Base-by-base conservation (phyloP, 2,329 filamentous ascomycete genomes). In the Fusarium sp. region DNA sequence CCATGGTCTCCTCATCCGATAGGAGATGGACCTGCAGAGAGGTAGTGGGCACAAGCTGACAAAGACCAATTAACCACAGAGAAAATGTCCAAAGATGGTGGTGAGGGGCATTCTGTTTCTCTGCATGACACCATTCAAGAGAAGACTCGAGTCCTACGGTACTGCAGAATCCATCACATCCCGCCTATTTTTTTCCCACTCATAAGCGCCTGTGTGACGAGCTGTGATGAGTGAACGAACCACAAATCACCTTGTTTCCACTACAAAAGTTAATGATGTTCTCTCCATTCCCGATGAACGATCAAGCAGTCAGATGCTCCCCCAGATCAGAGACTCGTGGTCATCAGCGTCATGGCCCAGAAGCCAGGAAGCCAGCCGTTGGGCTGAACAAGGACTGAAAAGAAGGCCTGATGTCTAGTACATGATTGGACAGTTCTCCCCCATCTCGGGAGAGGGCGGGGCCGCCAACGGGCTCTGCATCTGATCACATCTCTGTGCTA, bases 61-160 rank as follows among this genome's bases (percentile, higher is more conserved):
- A 67, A 55, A 71, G 70, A 63, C 71, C 71, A 72, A 70, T 70
- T 26, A 48, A 58, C 50, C 45, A 41, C 47, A 51, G 58, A 72
- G 26, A 42, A 63, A 18, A 54, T 22, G 48, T 38, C 22, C 54
- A 58, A 58, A 61, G 58, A 70, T 61, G 72, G 72, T 72, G 72
- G 72, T 75, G 72, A 73, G 72, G 69, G 72, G 68, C 68, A 68
- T 41, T 66, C 31, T 61, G 54, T 56, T 65, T 61, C 58, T 59
- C 72, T 78, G 76, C 76, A 78, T 78, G 72, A 77, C 76, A 78
- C 76, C 76, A 78, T 75, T 74, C 65, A 68, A 66, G 65, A 62
- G 31, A 48, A 62, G 41, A 41, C 36, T 55, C 55, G 58, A 73
- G 71, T 72, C 71, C 71, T 73, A 69, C 51, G 66, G 33, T 57